phyloP scores from a whole-genome alignment of 2,329 filamentous ascomycete species.

The Trichoderma brevicompactum region DNA sequence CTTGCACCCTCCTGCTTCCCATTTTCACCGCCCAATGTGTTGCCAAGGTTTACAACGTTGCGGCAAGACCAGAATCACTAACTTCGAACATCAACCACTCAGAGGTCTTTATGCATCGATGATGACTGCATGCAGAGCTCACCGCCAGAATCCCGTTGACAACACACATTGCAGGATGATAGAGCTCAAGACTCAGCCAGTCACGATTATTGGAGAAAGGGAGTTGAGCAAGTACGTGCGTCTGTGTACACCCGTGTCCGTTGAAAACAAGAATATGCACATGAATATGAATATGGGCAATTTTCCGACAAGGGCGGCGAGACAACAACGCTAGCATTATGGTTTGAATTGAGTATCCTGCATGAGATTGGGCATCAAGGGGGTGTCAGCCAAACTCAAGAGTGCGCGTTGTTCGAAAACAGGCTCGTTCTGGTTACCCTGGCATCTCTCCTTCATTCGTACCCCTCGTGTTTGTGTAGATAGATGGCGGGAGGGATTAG shows the following conservation, averaged over 20 bases:
- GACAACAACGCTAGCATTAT: constrained; percentile 17
- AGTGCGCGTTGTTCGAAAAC: not conserved
- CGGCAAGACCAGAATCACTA: too few species aligned
- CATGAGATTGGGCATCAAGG: constrained; percentile 12
- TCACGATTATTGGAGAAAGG: not conserved
- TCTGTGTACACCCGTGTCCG: not conserved
- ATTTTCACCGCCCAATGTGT: constrained; percentile 14
- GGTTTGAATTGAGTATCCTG: constrained; percentile 3
- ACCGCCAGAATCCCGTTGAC: constrained; percentile 5
- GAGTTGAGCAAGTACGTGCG: not conserved
- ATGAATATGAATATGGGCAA: constrained; percentile 9
- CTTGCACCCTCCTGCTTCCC: not conserved
- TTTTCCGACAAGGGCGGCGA: not conserved
- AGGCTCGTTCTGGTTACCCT: not conserved
- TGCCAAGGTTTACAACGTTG: not conserved
- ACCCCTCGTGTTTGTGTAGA: not conserved
- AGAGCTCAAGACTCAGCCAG: not conserved
- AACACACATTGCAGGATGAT: not conserved
- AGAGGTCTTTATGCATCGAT: not conserved
- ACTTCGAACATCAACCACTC: too few species aligned
- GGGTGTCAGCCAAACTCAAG: not conserved
- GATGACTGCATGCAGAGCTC: not conserved
- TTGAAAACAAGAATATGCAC: constrained; percentile 11
- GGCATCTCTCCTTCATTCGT: not conserved
- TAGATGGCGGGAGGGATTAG: not conserved